phyloP scores from a whole-genome alignment of 345 rosid species.

The Eucalyptus curtisii region DNA sequence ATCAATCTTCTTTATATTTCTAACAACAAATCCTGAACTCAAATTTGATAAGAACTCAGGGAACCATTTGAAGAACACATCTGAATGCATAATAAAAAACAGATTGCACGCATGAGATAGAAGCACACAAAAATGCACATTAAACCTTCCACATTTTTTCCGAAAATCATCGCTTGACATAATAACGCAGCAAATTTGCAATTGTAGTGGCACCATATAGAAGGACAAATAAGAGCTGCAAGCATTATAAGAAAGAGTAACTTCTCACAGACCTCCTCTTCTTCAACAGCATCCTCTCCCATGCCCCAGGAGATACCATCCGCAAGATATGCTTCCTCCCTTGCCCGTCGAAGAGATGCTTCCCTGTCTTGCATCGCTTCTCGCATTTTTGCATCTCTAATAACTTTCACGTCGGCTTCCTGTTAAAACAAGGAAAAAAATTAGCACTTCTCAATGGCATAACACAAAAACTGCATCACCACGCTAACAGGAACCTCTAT shows the following conservation, averaged over 20 bases:
- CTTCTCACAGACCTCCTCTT: conserved; percentile 58
- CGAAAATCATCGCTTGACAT: neutral
- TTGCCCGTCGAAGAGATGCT: conserved; percentile 85
- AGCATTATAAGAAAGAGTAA: neutral
- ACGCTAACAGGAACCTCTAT: neutral
- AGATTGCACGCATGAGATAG: neutral
- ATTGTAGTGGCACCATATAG: neutral
- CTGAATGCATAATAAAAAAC: neutral
- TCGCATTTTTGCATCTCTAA: conserved; percentile 46
- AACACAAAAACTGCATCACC: neutral
- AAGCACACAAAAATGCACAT: neutral
- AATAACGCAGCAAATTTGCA: neutral
- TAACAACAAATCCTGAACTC: neutral
- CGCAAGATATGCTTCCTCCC: conserved; percentile 59
- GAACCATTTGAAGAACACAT: neutral
- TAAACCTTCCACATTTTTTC: neutral
- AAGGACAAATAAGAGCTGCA: neutral
- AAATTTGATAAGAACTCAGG: neutral
- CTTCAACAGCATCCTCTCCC: conserved; percentile 98
- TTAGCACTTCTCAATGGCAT: neutral
- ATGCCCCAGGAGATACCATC: conserved; percentile 99
- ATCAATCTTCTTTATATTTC: neutral
- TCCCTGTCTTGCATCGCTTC: conserved; percentile 58
- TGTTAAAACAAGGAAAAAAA: neutral
- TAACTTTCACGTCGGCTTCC: conserved; percentile 34